These are phyloP conservation scores for Coemansia sp. DNA, from an alignment of 371 early-diverging fungal species.

Conservation along the genomic window DNA sequence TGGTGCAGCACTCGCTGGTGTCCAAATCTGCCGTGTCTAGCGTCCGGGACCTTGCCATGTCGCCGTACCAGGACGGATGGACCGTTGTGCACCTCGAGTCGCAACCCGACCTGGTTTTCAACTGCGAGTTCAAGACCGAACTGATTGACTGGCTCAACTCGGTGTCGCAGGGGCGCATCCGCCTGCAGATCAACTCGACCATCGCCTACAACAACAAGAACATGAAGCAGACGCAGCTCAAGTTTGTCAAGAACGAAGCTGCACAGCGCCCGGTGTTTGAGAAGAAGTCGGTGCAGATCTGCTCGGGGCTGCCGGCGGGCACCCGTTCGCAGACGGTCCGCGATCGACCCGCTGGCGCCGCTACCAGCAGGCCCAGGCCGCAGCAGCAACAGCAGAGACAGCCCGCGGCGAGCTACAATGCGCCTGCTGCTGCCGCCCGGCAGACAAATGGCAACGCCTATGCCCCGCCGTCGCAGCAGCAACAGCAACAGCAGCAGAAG, in stretches of 20 bases:
- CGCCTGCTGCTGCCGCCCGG: not conserved
- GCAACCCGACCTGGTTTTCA: constrained; percentile 66
- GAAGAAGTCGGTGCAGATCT: constrained; percentile 71
- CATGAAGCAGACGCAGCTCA: constrained; percentile 69
- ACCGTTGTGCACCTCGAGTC: constrained; percentile 68
- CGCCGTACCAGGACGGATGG: constrained; percentile 81
- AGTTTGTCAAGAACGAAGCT: constrained; percentile 75
- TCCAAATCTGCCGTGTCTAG: constrained; percentile 56
- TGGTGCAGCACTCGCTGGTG: constrained; percentile 58
- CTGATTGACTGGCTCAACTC: constrained; percentile 66
- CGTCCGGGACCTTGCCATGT: constrained; percentile 62
- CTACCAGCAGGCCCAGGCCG: not conserved
- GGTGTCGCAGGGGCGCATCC: constrained; percentile 60
- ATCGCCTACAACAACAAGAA: constrained; percentile 78
- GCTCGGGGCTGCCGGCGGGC: constrained; percentile 67
- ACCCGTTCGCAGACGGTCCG: constrained; percentile 51
- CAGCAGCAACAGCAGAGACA: constrained; percentile 16
- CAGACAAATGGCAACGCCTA: constrained; percentile 18
- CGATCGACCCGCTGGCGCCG: not conserved
- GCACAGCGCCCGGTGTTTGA: constrained; percentile 67
- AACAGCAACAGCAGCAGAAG: constrained; percentile 21
- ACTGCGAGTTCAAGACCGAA: constrained; percentile 82
- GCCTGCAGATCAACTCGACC: constrained; percentile 57
- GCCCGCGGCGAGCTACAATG: not conserved
- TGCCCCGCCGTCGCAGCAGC: constrained; percentile 22